Percentiles rank a stretch among this genome's conserved stretches.
These are phyloP conservation scores for Sphagnum fallax DNA, from an alignment of 228 moss, liverwort and hornwort genomes.

Conservation along the genomic window DNA sequence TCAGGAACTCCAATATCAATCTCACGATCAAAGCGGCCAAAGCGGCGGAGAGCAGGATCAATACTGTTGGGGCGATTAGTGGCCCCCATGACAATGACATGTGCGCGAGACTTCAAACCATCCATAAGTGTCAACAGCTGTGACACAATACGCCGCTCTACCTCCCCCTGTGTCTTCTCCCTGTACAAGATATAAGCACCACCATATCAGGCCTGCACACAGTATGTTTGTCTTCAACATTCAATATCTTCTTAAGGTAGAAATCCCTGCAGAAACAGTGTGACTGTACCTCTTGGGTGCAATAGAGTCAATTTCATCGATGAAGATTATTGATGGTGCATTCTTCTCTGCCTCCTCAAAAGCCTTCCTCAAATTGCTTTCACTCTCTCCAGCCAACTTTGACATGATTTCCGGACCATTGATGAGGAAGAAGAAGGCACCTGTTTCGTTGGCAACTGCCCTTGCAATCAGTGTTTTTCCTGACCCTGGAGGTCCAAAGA, in stretches of 20 bases:
- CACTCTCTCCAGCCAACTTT: slow-evolving; percentile 44
- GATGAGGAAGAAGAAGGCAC: slow-evolving; percentile 64
- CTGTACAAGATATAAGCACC: background rate
- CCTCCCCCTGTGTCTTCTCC: slow-evolving; percentile 38
- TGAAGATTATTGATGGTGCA: slow-evolving; percentile 38
- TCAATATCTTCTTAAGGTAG: no score
- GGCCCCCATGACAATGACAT: slow-evolving; percentile 39
- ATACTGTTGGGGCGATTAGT: slow-evolving; percentile 39
- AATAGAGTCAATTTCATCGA: slow-evolving; percentile 41
- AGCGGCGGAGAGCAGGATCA: slow-evolving; percentile 27
- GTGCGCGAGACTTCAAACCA: slow-evolving; percentile 33
- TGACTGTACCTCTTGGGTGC: slow-evolving; percentile 18
- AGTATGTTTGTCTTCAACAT: no score
- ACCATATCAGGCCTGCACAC: no score
- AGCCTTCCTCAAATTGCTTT: slow-evolving; percentile 42
- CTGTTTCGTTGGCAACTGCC: slow-evolving; percentile 48
- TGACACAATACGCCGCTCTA: slow-evolving; percentile 35
- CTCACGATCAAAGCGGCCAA: slow-evolving; percentile 33
- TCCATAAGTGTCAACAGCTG: slow-evolving; percentile 38
- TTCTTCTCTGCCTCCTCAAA: slow-evolving; percentile 48
- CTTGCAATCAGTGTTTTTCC: slow-evolving; percentile 42
- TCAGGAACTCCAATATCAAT: slow-evolving; percentile 39
- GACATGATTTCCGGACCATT: slow-evolving; percentile 94
- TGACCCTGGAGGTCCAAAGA: slow-evolving; percentile 41
- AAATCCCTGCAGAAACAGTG: no score